phyloP scores from a whole-genome alignment of 2,329 filamentous ascomycete species.

The Diplodia intermedia region DNA sequence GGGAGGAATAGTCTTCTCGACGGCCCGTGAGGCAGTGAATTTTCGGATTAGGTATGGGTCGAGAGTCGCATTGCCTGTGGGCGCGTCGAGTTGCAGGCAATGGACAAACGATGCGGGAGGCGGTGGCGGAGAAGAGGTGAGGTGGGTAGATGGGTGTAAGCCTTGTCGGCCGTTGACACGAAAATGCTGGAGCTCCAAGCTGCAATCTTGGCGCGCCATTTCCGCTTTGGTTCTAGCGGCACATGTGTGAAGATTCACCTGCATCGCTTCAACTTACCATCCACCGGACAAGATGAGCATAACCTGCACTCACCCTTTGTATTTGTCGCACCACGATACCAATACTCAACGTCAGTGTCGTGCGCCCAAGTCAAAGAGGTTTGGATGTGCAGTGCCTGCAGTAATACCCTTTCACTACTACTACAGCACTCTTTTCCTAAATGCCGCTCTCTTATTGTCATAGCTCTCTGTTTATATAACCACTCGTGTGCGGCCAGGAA shows the following conservation, averaged over 20 bases:
- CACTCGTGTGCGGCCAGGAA: not conserved
- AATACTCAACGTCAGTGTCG: no score
- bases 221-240: conserved; percentile 11
- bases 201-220: conserved; percentile 24
- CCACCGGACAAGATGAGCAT: no score
- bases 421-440: not conserved
- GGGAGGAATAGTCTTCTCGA: conserved; percentile 12
- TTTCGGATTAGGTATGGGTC: conserved; percentile 17
- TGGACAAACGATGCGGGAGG: not conserved
- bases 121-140: conserved; percentile 5
- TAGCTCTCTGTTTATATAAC: not conserved
- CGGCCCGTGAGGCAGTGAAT: conserved; percentile 18
- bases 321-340: no score
- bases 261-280: no score
- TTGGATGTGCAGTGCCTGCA: not conserved
- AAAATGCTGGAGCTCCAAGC: conserved; percentile 32
- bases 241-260: no score
- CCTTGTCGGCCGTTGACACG: conserved; percentile 25
- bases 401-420: not conserved
- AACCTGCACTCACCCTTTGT: no score
- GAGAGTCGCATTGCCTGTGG: conserved; percentile 29
- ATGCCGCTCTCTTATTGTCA: not conserved
- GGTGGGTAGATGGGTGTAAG: conserved; percentile 3
- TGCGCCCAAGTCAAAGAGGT: no score
- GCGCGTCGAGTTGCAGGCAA: conserved; percentile 12